Percentiles rank a stretch among this genome's conserved stretches.
Evolutionary conservation across 257 asterid species (phyloP).

Genomic region (Jaltomata sinuosa): DNA sequence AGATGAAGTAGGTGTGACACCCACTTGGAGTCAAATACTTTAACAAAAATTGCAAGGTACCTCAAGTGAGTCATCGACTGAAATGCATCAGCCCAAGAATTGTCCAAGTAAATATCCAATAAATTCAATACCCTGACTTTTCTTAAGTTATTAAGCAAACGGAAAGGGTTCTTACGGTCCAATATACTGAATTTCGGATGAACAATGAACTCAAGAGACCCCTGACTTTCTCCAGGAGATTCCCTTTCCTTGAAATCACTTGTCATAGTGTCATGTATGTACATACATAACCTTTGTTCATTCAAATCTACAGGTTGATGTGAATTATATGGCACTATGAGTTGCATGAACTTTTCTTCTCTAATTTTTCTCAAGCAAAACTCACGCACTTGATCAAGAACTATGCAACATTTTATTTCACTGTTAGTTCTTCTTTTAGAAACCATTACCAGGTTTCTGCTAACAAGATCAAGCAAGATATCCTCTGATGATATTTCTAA

Average conservation of each 20-base stretch:
- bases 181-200: background rate
- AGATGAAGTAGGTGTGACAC: background rate
- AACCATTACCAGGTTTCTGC: background rate
- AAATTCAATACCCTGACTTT: background rate
- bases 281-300: background rate
- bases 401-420: background rate
- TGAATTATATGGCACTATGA: background rate
- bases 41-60: background rate
- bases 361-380: background rate
- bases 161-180: background rate
- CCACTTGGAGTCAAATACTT: background rate
- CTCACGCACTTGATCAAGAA: background rate
- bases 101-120: background rate
- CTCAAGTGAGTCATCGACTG: background rate
- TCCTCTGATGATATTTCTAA: background rate
- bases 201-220: background rate
- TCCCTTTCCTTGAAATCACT: background rate
- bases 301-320: too few species aligned
- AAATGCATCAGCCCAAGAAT: background rate
- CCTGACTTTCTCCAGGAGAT: background rate
- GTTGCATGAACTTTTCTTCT: background rate
- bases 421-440: background rate
- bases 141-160: background rate
- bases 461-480: background rate
- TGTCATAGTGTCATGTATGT: background rate